Percentiles rank a stretch among this genome's conserved stretches.
phyloP scores from a whole-genome alignment of 495 filamentous ascomycete species.

The Xylona heveae region DNA sequence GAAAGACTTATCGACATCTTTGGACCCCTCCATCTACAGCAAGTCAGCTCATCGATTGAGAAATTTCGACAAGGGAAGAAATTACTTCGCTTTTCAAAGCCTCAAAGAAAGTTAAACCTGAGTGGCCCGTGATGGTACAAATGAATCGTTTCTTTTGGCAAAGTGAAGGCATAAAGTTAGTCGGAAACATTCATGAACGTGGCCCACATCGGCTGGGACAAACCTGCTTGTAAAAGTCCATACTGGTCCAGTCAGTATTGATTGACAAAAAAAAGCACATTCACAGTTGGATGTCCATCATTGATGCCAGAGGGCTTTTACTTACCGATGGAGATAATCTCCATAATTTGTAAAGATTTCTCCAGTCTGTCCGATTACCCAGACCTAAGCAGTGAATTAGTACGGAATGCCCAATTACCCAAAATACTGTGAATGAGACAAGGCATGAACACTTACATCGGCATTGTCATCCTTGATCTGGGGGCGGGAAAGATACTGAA shows the following conservation, averaged over 20 bases:
- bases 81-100: conserved; percentile 83
- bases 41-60: conserved; percentile 4
- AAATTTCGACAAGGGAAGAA: conserved; percentile 5
- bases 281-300: no score
- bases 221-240: conserved; percentile 89
- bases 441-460: conserved; percentile 32
- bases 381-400: conserved; percentile 38
- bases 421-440: not conserved
- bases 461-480: conserved; percentile 56
- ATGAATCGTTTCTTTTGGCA: conserved; percentile 57
- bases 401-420: conserved; percentile 6
- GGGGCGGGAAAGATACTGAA: conserved; percentile 56
- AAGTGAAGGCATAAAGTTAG: not conserved
- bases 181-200: not conserved
- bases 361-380: conserved; percentile 72
- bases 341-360: conserved; percentile 86
- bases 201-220: conserved; percentile 7
- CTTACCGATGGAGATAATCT: conserved; percentile 60
- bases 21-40: conserved; percentile 57
- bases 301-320: no score
- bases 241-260: conserved; percentile 28
- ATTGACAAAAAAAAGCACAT: conserved; percentile 4
- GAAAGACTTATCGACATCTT: conserved; percentile 77
- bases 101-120: conserved; percentile 82
- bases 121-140: conserved; percentile 87